These are phyloP conservation scores for Lichtheimia ramosa DNA, from an alignment of 371 early-diverging fungal species.

Conservation along the genomic window DNA sequence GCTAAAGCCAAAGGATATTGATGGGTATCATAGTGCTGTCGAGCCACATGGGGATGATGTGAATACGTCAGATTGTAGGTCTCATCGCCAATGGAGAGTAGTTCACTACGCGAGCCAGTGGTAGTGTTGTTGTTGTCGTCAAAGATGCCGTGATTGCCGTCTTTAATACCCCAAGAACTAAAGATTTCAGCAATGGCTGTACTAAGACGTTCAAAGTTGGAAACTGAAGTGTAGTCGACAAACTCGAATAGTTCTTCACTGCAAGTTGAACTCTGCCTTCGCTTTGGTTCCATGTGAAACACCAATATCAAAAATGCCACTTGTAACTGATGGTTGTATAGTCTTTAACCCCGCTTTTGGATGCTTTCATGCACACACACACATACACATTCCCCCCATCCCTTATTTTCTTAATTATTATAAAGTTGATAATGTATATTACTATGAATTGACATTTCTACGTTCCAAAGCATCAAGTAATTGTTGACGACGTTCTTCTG, in stretches of 20 bases:
- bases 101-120: constrained; percentile 22
- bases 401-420: too few species aligned
- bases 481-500: constrained; percentile 45
- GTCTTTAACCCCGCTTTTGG: too few species aligned
- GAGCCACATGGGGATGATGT: constrained; percentile 31
- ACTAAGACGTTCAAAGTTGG: constrained; percentile 62
- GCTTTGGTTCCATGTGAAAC: constrained; percentile 9
- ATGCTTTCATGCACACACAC: too few species aligned
- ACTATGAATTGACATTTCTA: background rate
- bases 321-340: too few species aligned
- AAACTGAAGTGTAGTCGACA: constrained; percentile 73
- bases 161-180: constrained; percentile 53
- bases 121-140: constrained; percentile 12
- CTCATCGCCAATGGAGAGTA: constrained; percentile 40
- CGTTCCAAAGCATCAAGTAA: constrained; percentile 38
- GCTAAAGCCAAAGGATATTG: constrained; percentile 19
- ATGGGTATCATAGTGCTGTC: constrained; percentile 2
- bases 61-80: constrained; percentile 46
- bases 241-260: constrained; percentile 68
- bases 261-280: constrained; percentile 21
- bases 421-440: too few species aligned
- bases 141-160: constrained; percentile 51
- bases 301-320: too few species aligned
- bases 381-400: too few species aligned
- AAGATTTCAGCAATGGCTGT: constrained; percentile 58